Evolutionary conservation across 805 yeast genomes (phyloP), one percentile per base, ranked within the genome.

Genomic region (Metschnikowia reukaufii): DNA sequence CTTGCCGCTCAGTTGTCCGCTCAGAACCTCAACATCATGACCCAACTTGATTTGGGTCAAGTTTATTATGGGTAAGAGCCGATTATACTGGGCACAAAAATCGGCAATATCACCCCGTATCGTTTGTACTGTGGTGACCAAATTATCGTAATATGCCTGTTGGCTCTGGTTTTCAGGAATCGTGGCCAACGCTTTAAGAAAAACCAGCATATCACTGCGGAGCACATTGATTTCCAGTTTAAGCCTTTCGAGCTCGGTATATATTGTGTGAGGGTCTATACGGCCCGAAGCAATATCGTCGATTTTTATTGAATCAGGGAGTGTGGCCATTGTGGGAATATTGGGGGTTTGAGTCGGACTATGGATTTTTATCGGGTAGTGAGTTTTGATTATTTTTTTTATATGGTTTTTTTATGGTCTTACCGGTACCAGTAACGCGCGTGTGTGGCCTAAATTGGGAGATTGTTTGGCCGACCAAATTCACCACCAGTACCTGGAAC

Each of bases 21-120:
- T 39, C 52, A 65, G 61, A 10, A 66, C 72, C 52, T 77, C 81
- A 3, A 75, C 81, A 35, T 73, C 78, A 47, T 75, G 69, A 0
- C 82, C 82, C 40, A 73, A 62, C 49, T 74, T 76, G 27, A 74
- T 68, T 56, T 78, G 81, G 1, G 82, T 68, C 50, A 76, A 67
- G 51, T 78, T 68, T 36, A 79, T 74, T 35, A 79, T 68, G 4
- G 84, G 83, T 2, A 77, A 60, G 15, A 79, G 60, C 46, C 72
- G 63, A 42, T 69, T 74, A 57, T 77, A 79, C 42, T 73, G 66
- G 5, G 55, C 62, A 50, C 74, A 68, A 48, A 77, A 78, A 4
- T 67, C 69, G 25, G 68, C 67, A 36, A 78, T 73, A 44, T 68
- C 64, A 12, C 47, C 54, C 50, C 70, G 73, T 4, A 78, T 65